These are phyloP conservation scores for Teunomyces cretensis DNA, from an alignment of 805 yeast genomes.

Conservation along the genomic window DNA sequence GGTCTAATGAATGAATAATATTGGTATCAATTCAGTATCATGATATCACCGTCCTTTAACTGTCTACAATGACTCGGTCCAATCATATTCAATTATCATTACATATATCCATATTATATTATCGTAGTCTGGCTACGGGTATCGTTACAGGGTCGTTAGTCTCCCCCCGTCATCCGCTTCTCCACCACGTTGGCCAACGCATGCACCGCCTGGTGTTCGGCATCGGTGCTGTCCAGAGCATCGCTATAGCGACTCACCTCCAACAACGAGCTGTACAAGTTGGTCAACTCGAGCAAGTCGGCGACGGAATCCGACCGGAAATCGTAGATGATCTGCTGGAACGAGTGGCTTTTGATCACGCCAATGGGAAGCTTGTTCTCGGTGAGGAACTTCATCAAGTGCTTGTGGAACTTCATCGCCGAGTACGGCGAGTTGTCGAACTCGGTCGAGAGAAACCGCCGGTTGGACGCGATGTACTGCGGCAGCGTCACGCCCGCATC, in stretches of 20 bases:
- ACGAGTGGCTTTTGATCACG: constrained; percentile 49
- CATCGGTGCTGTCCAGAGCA: constrained; percentile 2
- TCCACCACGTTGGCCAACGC: constrained; percentile 14
- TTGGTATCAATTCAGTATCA: too few relatives aligned
- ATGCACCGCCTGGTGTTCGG: constrained; percentile 10
- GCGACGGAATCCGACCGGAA: constrained; percentile 47
- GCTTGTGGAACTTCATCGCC: constrained; percentile 48
- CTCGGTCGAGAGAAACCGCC: constrained; percentile 23
- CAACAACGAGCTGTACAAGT: constrained; percentile 43
- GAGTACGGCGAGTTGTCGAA: constrained; percentile 47
- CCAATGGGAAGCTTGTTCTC: constrained; percentile 52
- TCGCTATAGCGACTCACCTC: constrained; percentile 24
- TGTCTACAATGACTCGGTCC: too few relatives aligned
- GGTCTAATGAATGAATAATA: too few relatives aligned
- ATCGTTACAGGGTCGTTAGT: background rate
- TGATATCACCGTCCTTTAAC: too few relatives aligned
- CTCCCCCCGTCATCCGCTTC: constrained; percentile 7
- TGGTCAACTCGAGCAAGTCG: constrained; percentile 48
- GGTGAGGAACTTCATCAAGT: constrained; percentile 47
- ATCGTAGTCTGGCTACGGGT: background rate
- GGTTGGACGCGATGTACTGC: background rate
- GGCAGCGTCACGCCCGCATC: background rate
- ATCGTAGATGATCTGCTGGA: constrained; percentile 52
- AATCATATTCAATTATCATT: too few relatives aligned
- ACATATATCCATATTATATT: too few relatives aligned